A percentile compares a stretch with the other conserved stretches of the same genome.
These are phyloP conservation scores for Bidens hawaiensis DNA, from an alignment of 140 eudicot species.

Conservation along the genomic window DNA sequence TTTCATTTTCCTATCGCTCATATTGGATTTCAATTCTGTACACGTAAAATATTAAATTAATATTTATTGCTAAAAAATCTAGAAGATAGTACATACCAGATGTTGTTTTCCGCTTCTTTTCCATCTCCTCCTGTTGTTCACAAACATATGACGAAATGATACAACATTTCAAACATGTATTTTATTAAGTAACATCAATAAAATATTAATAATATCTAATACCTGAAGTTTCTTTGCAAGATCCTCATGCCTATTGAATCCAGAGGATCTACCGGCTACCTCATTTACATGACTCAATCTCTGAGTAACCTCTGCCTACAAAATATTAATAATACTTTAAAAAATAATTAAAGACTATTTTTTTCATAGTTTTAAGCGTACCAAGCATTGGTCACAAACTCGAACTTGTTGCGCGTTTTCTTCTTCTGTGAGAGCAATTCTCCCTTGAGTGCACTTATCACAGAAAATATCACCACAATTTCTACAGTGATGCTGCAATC, in stretches of 20 bases:
- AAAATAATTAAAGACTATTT: not conserved
- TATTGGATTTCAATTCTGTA: constrained; percentile 44
- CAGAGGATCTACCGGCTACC: constrained; percentile 46
- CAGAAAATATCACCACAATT: constrained; percentile 94
- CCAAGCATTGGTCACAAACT: constrained; percentile 92
- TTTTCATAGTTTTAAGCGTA: constrained; percentile 25
- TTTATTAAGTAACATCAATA: not conserved
- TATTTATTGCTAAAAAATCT: no score
- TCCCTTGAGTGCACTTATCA: constrained; percentile 94
- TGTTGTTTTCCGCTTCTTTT: constrained; percentile 45
- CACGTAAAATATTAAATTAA: no score
- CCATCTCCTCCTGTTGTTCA: constrained; percentile 91
- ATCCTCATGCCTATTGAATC: constrained; percentile 63
- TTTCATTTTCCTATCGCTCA: constrained; percentile 42
- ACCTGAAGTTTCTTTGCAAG: constrained; percentile 92
- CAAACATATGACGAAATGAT: constrained; percentile 24
- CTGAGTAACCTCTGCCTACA: constrained; percentile 87
- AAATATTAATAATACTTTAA: not conserved
- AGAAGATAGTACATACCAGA: constrained; percentile 39
- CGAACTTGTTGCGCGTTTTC: constrained; percentile 77
- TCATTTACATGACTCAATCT: constrained; percentile 66
- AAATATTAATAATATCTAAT: not conserved
- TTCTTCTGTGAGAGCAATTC: constrained; percentile 78
- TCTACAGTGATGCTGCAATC: constrained; percentile 85
- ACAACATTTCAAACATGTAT: constrained; percentile 5